phyloP scores from a whole-genome alignment of 108 stramenopile genomes.

The Epithemia pelagica region DNA sequence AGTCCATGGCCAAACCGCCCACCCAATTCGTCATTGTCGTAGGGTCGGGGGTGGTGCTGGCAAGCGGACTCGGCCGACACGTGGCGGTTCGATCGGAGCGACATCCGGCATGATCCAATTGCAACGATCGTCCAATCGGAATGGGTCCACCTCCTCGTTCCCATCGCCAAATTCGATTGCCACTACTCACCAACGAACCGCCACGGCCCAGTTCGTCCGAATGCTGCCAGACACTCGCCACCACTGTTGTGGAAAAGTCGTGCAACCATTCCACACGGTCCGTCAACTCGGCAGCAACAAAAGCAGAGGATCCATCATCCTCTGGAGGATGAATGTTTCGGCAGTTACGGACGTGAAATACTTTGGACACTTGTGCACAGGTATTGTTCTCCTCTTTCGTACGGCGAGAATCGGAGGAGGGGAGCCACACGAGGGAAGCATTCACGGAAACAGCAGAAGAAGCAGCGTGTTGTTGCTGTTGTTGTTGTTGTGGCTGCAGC shows the following conservation, averaged over 20 bases:
- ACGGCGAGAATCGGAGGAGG: too few relatives aligned
- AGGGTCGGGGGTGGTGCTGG: neutral
- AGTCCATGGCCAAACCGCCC: constrained; percentile 50
- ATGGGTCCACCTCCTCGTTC: constrained; percentile 77
- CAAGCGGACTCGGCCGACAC: neutral
- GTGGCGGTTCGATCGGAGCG: constrained; percentile 33
- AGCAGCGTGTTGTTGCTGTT: neutral
- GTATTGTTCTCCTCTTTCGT: too few relatives aligned
- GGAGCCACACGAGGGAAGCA: too few relatives aligned
- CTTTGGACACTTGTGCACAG: too few relatives aligned
- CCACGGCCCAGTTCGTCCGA: constrained; percentile 65
- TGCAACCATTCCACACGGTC: constrained; percentile 9
- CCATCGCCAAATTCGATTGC: constrained; percentile 70
- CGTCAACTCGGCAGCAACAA: neutral
- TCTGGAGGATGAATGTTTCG: too few relatives aligned
- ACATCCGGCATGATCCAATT: constrained; percentile 61
- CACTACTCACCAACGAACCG: constrained; percentile 39
- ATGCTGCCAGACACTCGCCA: constrained; percentile 53
- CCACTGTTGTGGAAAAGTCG: constrained; percentile 3
- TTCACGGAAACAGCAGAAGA: neutral
- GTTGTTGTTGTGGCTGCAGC: neutral
- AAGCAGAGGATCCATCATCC: neutral
- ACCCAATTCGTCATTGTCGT: neutral
- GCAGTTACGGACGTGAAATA: too few relatives aligned
- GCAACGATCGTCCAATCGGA: constrained; percentile 64